Evolutionary conservation across 108 stramenopile species (phyloP), one percentile per base, ranked within the genome.

Genomic region (Schizochytrium sp.): DNA sequence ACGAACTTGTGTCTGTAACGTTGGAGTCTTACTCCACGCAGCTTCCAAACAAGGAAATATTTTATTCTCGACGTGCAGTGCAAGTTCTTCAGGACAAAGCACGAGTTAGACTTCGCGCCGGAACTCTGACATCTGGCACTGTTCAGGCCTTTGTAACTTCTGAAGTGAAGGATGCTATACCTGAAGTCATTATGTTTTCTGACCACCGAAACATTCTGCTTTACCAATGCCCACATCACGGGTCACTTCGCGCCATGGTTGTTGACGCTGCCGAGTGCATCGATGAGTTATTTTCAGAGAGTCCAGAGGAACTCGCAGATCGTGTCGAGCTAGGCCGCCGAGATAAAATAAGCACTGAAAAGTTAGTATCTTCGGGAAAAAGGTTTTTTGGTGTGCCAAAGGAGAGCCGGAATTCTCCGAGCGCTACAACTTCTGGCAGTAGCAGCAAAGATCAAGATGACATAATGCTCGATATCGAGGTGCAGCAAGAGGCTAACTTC

Each of bases 21-120:
- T 53, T 83, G 38, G 76, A 83, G 64, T 7, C 64, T 8, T 69
- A 69, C 44, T 69, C 42, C 64, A 69, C 64, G 12, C 64, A 38
- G 5, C 44, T 44, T 38, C 42, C 19, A 38, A 12, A 69, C 42
- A 12, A 38, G 0, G 64, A 69, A 44, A 69, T 69, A 44, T 69
- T 69, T 44, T 69, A 69, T 69, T 69, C 64, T 1, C 64, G 1
- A 8, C 64, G 64, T 1, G 64, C 64, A 8, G 42, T 69, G 5
- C 5, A 28, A 44, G 40, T 44, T 15, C 64, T 69, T 7, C 64
- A 69, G 28, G 8, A 7, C 64, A 69, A 38, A 38, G 64, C 64
- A 44, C 64, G 64, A 38, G 15, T 8, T 8, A 69, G 44, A 3
- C 12, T 69, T 38, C 64, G 7, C 3, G 64, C 64, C 19, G 28